These are phyloP conservation scores for Alternaria metachromatica DNA, from an alignment of 2,329 filamentous ascomycete species.

Conservation along the genomic window DNA sequence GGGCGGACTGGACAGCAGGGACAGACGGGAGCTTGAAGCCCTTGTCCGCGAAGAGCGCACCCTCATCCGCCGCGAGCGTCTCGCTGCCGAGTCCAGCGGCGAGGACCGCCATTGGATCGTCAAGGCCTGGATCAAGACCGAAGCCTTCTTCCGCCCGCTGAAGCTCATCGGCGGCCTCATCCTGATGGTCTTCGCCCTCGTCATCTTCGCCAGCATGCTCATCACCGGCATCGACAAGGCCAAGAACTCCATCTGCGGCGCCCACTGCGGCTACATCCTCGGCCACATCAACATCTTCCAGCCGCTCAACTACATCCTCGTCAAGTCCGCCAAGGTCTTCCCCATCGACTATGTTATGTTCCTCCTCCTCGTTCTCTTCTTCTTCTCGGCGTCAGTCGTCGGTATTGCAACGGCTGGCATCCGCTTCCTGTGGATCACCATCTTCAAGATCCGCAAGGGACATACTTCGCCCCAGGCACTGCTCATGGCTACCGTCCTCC, in stretches of 20 bases:
- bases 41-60: conserved; percentile 91
- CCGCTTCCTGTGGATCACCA: conserved; percentile 91
- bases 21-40: conserved; percentile 85
- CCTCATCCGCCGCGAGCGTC: conserved; percentile 83
- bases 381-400: conserved; percentile 87
- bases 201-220: conserved; percentile 91
- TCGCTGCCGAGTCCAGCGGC: conserved; percentile 82
- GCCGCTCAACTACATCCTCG: conserved; percentile 88
- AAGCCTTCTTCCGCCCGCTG: conserved; percentile 83
- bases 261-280: conserved; percentile 89
- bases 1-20: conserved; percentile 79
- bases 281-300: conserved; percentile 91
- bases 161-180: conserved; percentile 86
- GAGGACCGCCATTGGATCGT: conserved; percentile 78
- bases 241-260: conserved; percentile 91
- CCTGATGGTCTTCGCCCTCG: conserved; percentile 73
- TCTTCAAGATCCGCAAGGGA: conserved; percentile 90
- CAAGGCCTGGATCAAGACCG: conserved; percentile 77
- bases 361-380: conserved; percentile 79
- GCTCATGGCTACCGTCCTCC: conserved; percentile 86
- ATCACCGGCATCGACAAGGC: conserved; percentile 96
- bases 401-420: conserved; percentile 89
- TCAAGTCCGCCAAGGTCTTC: conserved; percentile 81
- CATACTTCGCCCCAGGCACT: conserved; percentile 91
- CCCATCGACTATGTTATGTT: conserved; percentile 93